Conservation (phyloP, 2,329 filamentous ascomycete genomes). For the Aspergillus udagawae region DNA sequence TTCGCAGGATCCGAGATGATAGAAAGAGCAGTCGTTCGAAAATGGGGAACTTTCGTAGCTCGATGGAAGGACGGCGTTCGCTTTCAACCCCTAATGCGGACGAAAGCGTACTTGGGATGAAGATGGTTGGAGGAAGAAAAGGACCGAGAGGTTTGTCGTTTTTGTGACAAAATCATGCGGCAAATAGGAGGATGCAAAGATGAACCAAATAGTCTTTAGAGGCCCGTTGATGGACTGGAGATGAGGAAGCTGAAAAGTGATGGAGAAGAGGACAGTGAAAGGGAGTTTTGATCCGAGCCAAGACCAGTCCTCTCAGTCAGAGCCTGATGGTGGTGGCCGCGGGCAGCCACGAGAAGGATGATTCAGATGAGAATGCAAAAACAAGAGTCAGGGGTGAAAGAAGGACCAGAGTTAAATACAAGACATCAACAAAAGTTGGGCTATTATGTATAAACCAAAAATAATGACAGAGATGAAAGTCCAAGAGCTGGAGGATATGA, state of each 20-base stretch:
- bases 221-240: background rate
- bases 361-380: background rate
- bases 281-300: background rate
- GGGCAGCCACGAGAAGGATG: background rate
- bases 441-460: background rate
- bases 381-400: background rate
- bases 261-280: background rate
- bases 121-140: background rate
- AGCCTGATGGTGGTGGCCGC: background rate
- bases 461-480: background rate
- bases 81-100: background rate
- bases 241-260: background rate
- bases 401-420: background rate
- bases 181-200: background rate
- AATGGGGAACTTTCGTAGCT: background rate
- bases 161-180: background rate
- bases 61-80: background rate
- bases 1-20: background rate
- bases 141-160: background rate
- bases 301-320: background rate
- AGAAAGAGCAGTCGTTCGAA: background rate
- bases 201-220: background rate
- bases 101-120: background rate
- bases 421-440: background rate
- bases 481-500: background rate